phyloP scores from a whole-genome alignment of 2,329 filamentous ascomycete species.

The Dactylellina haptotyla region DNA sequence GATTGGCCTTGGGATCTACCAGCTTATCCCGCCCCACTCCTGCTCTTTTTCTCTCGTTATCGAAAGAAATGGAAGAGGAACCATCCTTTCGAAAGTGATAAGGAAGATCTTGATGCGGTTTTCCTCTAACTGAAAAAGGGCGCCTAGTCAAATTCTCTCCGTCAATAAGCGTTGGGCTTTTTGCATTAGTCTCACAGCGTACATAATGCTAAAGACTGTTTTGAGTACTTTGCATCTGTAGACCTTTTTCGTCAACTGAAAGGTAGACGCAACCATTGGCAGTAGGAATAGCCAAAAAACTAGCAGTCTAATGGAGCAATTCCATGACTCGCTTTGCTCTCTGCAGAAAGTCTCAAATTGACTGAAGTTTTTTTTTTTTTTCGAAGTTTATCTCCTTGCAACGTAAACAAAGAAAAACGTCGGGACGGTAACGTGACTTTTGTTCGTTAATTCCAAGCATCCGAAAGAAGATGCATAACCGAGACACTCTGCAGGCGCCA shows the following conservation, averaged over 20 bases:
- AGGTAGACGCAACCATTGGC: no score
- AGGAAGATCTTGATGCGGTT: constrained; percentile 25
- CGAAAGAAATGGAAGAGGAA: constrained; percentile 4
- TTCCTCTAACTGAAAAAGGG: constrained; percentile 1
- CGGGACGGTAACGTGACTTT: neutral
- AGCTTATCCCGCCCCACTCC: constrained; percentile 29
- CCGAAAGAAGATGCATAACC: constrained; percentile 45
- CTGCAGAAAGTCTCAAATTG: no score
- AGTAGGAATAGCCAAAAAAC: no score
- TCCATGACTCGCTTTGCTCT: neutral
- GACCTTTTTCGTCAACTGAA: constrained; percentile 21
- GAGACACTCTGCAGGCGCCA: constrained; percentile 35
- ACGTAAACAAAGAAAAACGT: neutral
- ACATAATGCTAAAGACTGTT: neutral
- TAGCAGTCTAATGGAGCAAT: neutral
- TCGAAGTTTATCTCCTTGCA: no score
- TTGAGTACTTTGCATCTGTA: no score
- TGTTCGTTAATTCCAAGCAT: constrained; percentile 21
- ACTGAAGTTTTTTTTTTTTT: no score
- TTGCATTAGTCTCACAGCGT: constrained; percentile 8
- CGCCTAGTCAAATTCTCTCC: constrained; percentile 12
- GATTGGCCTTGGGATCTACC: constrained; percentile 39
- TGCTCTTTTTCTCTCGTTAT: constrained; percentile 6
- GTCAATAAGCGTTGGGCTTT: constrained; percentile 35
- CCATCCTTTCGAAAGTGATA: constrained; percentile 11